Evolutionary conservation across 768 basidiomycete genomes (phyloP), one percentile per base, ranked within the genome.

Genomic region (Leccinum barrowsii): DNA sequence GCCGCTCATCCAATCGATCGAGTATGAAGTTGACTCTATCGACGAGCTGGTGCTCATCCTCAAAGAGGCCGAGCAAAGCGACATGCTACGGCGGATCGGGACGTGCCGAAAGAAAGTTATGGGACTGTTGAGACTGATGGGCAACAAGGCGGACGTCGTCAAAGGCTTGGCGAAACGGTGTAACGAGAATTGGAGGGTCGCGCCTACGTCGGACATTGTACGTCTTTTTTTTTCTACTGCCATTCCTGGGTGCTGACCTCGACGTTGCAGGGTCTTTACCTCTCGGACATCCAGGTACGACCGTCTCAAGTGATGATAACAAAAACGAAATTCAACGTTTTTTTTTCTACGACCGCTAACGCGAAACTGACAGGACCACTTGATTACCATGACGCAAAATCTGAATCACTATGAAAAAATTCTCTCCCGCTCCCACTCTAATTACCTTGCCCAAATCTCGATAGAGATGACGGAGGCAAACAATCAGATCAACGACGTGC

Each of bases 381-480:
- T 99, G 73, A 98, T 98, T 74, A 99, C 97, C 21, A 98, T 98
- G 94, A 99, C 97, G 2, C 97, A 99, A 75, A 98, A 96, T 71
- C 72, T 99, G 80, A 99, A 98, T 72, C 97, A 98, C 75, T 99
- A 98, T 78, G 97, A 99, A 72, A 99, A 98, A 80, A 98, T 99
- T 69, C 81, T 99, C 8, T 98, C 96, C 4, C 88, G 97, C 42
- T 98, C 96, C 42, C 97, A 99, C 74, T 98, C 95, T 37, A 99
- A 99, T 72, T 99, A 99, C 76, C 87, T 99, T 52, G 97, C 97
- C 1, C 97, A 98, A 69, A 99, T 99, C 65, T 97, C 94, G 46
- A 98, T 99, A 75, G 97, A 98, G 78, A 99, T 98, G 96, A 96
- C 94, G 35, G 95, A 98, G 67, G 97, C 97, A 44, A 99, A 99